Base-by-base conservation (phyloP, 73 alveolate species). In the Halteria grandinella region DNA sequence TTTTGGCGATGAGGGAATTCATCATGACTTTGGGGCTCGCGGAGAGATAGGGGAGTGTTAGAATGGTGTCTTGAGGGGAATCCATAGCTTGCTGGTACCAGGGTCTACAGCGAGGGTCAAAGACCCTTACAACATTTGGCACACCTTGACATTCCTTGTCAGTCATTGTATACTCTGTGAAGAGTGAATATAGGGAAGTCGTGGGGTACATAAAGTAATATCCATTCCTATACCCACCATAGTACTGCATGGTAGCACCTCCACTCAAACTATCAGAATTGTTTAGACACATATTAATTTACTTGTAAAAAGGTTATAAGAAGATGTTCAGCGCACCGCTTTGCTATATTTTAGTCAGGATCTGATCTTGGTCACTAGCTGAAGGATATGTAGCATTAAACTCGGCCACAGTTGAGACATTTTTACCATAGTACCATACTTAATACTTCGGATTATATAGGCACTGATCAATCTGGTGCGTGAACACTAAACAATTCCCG, bases 91-190 rank as follows among this genome's bases (percentile, higher is more conserved):
- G 64, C 15, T 1, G 2, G 36, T 66, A 66, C 64, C 69, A 66
- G 29, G 54, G 51, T n/a, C 81, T 21, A 21, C 81, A 66, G 29
- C 81, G 6, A 8, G 81, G 81, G 25, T 66, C 81, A 66, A n/a
- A n/a, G n/a, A n/a, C n/a, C n/a, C n/a, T n/a, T n/a, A n/a, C n/a
- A n/a, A n/a, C n/a, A n/a, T n/a, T n/a, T n/a, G n/a, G n/a, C n/a
- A n/a, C n/a, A n/a, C n/a, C n/a, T n/a, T n/a, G n/a, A n/a, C n/a
- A n/a, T n/a, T n/a, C n/a, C n/a, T n/a, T n/a, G n/a, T n/a, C n/a
- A n/a, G n/a, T n/a, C n/a, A n/a, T n/a, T n/a, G n/a, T n/a, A n/a
- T n/a, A 39, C 15, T 39, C 15, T 11, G 15, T 39, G 15, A 11
- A 39, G 15, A 39, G 15, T 39, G 10, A 39, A 39, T 11, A 11